Base-by-base conservation (phyloP, 352 stramenopile genomes). In the Phytophthora kernoviae region DNA sequence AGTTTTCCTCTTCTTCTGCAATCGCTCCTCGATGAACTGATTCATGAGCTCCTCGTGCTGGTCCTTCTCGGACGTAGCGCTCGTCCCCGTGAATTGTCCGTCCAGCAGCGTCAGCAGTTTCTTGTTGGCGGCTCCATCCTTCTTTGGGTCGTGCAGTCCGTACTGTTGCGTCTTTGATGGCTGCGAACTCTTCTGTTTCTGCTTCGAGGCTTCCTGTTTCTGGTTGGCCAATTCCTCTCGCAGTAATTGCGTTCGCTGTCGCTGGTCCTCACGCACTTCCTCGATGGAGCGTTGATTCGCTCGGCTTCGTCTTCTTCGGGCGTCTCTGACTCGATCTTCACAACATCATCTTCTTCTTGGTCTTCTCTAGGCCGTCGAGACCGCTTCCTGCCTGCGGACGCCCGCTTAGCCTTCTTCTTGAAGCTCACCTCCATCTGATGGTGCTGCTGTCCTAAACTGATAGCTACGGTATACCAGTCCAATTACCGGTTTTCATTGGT, bases 1-100 rank as follows among this genome's bases (percentile, higher is more conserved):
- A 0, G 67, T 49, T 2, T 42, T 55, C 17, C 68, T 65, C 33
- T 73, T 82, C 49, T 81, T 85, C 20, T 82, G 69, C 34, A 94
- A 49, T 49, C 75, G 75, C 65, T 88, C 83, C 60, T 94, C 83
- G 56, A 94, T 90, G 63, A 90, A 94, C 49, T 88, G 76, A 65
- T 93, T 91, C 54, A 87, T 91, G 34, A 93, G 79, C 64, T 93
- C 77, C 58, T 90, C 84, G 57, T 92, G 82, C 61, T 88, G 81
- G 34, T 94, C 81, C 40, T 73, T 69, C 41, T 88, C 72, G 1
- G 76, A 87, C 21, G 70, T 75, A 12, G 62, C 67, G 45, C 73
- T 88, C 58, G 93, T 83, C 9, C 80, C 79, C 39, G 83, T 94
- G 55, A 94, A 94, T 62, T 94, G 85, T 1, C 83, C 85, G 46